Evolutionary conservation across 768 basidiomycete genomes (phyloP).

Genomic region (Polyporus arcularius): DNA sequence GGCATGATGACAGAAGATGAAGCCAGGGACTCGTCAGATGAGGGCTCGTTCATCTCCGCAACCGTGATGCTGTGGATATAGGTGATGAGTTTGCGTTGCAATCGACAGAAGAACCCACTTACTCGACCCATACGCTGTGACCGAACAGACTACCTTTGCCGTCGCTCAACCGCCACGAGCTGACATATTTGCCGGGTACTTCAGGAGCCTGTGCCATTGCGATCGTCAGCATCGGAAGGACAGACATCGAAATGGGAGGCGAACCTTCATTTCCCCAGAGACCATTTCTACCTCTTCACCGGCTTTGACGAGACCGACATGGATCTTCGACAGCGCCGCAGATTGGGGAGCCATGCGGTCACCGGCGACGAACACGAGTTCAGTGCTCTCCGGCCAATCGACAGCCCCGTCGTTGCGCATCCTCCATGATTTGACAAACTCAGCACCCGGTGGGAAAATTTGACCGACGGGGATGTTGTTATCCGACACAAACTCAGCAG

Average conservation of each 20-base stretch:
- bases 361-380: constrained; percentile 72
- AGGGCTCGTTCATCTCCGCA: constrained; percentile 43
- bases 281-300: constrained; percentile 65
- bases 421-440: constrained; percentile 84
- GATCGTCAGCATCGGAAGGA: not conserved
- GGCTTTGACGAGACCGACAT: constrained; percentile 56
- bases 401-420: constrained; percentile 63
- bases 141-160: constrained; percentile 64
- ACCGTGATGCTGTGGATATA: constrained; percentile 58
- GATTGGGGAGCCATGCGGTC: constrained; percentile 50
- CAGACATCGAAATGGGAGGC: constrained; percentile 14
- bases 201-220: constrained; percentile 64
- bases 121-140: constrained; percentile 81
- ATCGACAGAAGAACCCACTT: constrained; percentile 31
- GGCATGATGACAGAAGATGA: constrained; percentile 79
- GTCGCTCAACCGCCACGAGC: constrained; percentile 75
- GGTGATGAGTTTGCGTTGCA: not conserved
- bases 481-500: constrained; percentile 63
- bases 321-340: constrained; percentile 34
- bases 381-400: constrained; percentile 71
- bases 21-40: constrained; percentile 54
- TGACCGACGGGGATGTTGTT: constrained; percentile 77
- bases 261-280: constrained; percentile 74
- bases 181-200: constrained; percentile 65
- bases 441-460: constrained; percentile 77